These are phyloP conservation scores for Zalerion maritima DNA, from an alignment of 495 filamentous ascomycete genomes.

Conservation along the genomic window DNA sequence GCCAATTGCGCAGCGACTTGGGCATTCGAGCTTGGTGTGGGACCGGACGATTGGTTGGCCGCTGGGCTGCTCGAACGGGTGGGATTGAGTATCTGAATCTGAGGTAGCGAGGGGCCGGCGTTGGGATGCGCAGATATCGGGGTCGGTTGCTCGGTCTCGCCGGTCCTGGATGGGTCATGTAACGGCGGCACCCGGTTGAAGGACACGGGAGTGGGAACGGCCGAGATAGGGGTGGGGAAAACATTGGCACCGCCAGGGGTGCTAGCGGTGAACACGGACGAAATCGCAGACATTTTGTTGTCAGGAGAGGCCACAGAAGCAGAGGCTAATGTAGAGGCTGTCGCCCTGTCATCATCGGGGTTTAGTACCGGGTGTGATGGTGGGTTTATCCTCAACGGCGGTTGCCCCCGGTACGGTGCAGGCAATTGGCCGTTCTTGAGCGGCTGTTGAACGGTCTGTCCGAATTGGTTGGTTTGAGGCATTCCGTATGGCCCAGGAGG, in stretches of 20 bases:
- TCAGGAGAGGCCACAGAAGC: slow-evolving; percentile 37
- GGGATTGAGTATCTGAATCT: slow-evolving; percentile 31
- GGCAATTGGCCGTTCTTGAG: slow-evolving; percentile 33
- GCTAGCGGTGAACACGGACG: slow-evolving; percentile 25
- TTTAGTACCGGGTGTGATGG: slow-evolving; percentile 34
- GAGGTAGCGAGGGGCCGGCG: slow-evolving; percentile 16
- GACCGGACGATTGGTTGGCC: slow-evolving; percentile 15
- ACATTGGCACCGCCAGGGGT: slow-evolving; percentile 24
- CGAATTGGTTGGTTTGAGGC: slow-evolving; percentile 30
- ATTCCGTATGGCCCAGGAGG: slow-evolving; percentile 45
- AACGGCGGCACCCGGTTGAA: slow-evolving; percentile 37
- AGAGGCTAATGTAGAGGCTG: slow-evolving; percentile 34
- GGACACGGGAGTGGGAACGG: slow-evolving; percentile 20
- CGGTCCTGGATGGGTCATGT: slow-evolving; percentile 35
- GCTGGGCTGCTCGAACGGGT: slow-evolving; percentile 31
- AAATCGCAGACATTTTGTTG: slow-evolving; percentile 37
- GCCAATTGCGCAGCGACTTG: slow-evolving; percentile 48
- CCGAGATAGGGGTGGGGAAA: slow-evolving; percentile 40
- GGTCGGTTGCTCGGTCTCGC: slow-evolving; percentile 22
- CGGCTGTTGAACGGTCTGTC: slow-evolving; percentile 6
- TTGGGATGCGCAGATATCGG: slow-evolving; percentile 12
- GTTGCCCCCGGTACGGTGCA: slow-evolving; percentile 37
- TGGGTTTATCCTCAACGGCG: slow-evolving; percentile 39
- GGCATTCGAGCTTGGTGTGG: slow-evolving; percentile 23
- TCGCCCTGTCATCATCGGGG: slow-evolving; percentile 33